phyloP scores from a whole-genome alignment of 768 basidiomycete species.

The Mycena albidolilacea region DNA sequence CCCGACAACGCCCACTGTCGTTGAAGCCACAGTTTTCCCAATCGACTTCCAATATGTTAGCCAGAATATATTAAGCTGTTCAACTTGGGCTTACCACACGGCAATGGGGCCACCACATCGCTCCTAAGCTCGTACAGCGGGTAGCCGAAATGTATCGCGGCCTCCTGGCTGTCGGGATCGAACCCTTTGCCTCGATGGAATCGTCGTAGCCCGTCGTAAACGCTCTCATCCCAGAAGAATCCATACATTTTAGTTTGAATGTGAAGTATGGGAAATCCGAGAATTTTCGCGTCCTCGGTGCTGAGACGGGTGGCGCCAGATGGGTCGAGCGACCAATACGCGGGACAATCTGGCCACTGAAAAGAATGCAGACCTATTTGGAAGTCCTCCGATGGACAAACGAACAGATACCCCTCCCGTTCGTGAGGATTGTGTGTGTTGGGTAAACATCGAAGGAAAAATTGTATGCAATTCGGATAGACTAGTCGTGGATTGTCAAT shows the following conservation, averaged over 20 bases:
- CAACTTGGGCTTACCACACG: too few relatives aligned
- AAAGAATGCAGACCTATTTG: neutral
- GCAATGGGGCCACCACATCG: too few relatives aligned
- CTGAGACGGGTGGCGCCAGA: neutral
- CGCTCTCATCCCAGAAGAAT: neutral
- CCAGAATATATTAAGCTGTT: too few relatives aligned
- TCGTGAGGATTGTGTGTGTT: too few relatives aligned
- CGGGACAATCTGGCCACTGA: neutral
- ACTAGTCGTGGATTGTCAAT: neutral
- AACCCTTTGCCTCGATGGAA: constrained; percentile 1
- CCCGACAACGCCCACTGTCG: too few relatives aligned
- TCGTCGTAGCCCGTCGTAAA: neutral
- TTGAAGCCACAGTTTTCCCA: too few relatives aligned
- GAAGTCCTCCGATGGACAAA: constrained; percentile 2
- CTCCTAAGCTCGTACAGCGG: too few relatives aligned
- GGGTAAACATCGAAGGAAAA: neutral
- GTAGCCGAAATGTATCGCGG: neutral
- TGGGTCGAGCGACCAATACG: constrained; percentile 18
- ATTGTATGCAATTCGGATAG: neutral
- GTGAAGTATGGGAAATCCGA: neutral
- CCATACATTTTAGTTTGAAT: neutral
- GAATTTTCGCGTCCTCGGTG: neutral
- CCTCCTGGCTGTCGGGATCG: neutral
- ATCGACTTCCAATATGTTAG: too few relatives aligned
- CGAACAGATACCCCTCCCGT: constrained; percentile 3